Evolutionary conservation across 176 grass and related monocot species (phyloP).

Genomic region (Oryza nivara): DNA sequence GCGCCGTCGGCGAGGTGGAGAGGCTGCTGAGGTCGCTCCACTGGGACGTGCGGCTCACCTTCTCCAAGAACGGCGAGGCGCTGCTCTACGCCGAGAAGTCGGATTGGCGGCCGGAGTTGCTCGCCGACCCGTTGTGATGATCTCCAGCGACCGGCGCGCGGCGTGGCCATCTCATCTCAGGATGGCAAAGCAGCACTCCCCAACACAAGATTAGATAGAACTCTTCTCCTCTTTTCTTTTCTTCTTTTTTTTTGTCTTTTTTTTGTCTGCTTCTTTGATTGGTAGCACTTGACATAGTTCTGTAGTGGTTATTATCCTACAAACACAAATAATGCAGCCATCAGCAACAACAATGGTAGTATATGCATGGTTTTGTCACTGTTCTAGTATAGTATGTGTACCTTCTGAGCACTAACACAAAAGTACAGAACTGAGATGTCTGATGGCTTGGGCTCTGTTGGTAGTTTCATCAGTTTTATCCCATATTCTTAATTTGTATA

Average conservation of each 20-base stretch:
- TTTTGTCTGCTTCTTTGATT: background rate
- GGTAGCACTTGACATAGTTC: conserved; percentile 17
- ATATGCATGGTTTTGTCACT: conserved; percentile 27
- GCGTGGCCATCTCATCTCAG: conserved; percentile 8
- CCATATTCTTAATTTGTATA: background rate
- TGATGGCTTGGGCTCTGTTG: background rate
- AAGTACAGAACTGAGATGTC: conserved; percentile 3
- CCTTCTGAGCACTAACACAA: background rate
- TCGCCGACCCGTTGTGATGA: conserved; percentile 38
- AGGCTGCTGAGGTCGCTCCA: conserved; percentile 75
- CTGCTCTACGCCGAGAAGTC: conserved; percentile 77
- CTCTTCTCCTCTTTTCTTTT: background rate
- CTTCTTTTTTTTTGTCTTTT: background rate
- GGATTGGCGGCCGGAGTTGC: conserved; percentile 74
- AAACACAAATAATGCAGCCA: conserved; percentile 41
- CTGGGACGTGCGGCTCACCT: conserved; percentile 76
- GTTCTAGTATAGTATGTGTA: background rate
- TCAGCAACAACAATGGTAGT: conserved; percentile 10
- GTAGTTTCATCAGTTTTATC: conserved; percentile 16
- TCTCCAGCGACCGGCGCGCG: background rate
- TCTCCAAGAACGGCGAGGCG: conserved; percentile 70
- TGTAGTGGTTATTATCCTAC: conserved; percentile 25
- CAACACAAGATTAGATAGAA: conserved; percentile 29
- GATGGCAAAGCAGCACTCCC: conserved; percentile 17
- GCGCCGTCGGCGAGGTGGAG: conserved; percentile 60